Base-by-base conservation (phyloP, 345 rosid species). In the Atalantia buxifolia region DNA sequence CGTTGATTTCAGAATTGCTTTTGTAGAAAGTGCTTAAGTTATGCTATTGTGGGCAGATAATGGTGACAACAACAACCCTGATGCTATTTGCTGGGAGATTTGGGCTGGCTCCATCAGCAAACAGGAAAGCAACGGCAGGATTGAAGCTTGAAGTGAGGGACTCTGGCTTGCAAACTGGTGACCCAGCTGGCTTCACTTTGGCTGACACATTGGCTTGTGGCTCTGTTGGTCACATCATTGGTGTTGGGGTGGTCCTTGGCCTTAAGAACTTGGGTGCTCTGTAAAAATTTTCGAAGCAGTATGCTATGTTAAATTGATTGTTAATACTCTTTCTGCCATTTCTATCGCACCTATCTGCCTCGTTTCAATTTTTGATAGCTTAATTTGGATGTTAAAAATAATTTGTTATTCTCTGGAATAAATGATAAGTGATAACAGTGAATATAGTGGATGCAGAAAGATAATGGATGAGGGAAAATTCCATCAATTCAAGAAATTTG, bases 171-270 rank as follows among this genome's bases (percentile, higher is more conserved):
- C 98, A 95, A 79, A 91, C 98, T 0, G 98, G 95, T 55, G 99
- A 92, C 83, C 99, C 98, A 0, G 97, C 99, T 16, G 98, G 99
- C 24, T 95, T 93, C 83, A 96, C 99, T 1, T 90, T 93, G 4
- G 99, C 99, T 6, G 99, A 95, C 81, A 95, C 99, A 12, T 90
- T 95, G 90, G 99, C 98, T 36, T 95, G 99, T 79, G 99, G 99
- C 4, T 0, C 53, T 36, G 84, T 95, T 36, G 99, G 98, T 27
- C 99, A 95, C 87, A 91, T 93, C 61, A 88, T 95, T 73, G 98
- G 97, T 1, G 99, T 93, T 7, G 99, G 98, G 66, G 85, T 93
- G 62, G 98, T 93, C 42, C 97, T 95, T 74, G 98, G 99, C 53
- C 97, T 93, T 33, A 92, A 95, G 85, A 95, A 84, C 86, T 56